Conservation (phyloP, 306 rosid species). For the Quercus gilva region DNA sequence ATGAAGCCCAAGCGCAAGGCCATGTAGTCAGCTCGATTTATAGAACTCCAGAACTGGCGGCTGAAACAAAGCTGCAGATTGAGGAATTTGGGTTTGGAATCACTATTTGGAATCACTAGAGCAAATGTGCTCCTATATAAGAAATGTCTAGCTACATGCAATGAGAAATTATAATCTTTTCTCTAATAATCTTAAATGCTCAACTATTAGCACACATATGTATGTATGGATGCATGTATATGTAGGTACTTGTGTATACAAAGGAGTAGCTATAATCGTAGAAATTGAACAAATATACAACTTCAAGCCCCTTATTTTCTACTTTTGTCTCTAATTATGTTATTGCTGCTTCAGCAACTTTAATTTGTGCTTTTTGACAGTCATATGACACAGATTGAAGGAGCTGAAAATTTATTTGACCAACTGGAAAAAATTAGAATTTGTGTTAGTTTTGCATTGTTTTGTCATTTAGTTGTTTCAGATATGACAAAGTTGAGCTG, state of each 20-base stretch:
- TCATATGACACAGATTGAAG: not conserved
- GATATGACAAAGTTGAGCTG: not conserved
- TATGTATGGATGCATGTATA: not conserved
- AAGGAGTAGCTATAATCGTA: not conserved
- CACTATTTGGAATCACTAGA: not conserved
- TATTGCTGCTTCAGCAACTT: not conserved
- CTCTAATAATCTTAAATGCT: not conserved
- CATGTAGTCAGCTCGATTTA: constrained; percentile 75
- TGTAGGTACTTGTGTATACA: too few species aligned
- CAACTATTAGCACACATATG: not conserved
- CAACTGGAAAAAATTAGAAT: not conserved
- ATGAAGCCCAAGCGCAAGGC: constrained; percentile 90
- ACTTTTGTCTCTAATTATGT: not conserved
- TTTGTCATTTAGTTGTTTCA: constrained; percentile 15
- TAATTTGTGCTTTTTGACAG: not conserved
- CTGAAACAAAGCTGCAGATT: constrained; percentile 83
- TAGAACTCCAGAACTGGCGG: constrained; percentile 97
- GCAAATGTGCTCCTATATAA: not conserved
- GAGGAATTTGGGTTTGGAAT: constrained; percentile 8
- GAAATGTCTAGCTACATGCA: not conserved
- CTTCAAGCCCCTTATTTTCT: not conserved
- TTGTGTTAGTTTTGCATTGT: not conserved
- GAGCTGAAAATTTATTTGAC: not conserved
- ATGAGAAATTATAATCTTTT: not conserved
- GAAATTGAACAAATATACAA: not conserved